Evolutionary conservation across 78 protist genomes (phyloP), one percentile per base, ranked within the genome.

Genomic region (Trichosphaerium sp.): DNA sequence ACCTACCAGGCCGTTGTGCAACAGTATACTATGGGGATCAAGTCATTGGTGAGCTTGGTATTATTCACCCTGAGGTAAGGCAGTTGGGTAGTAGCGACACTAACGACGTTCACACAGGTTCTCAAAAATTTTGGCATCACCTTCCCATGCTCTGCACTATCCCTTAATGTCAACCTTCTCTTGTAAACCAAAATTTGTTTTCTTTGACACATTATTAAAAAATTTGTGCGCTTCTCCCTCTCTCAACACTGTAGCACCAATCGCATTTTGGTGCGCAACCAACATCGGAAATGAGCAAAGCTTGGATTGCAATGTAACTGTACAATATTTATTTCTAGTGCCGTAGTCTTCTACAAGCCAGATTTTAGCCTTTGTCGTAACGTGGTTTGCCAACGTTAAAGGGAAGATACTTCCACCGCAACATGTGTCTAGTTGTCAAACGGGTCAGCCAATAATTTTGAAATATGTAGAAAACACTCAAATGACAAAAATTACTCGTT

Each of bases 11-110:
- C n/a, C 69, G 84, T 48, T 39, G 82, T 12, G 87, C 71, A 8
- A 43, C 52, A 34, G 57, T 82, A 26, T 14, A 73, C 34, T 35
- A 42, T 66, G 31, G 80, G 37, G 83, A 60, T 23, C 68, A 68
- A 55, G 65, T 64, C 57, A 47, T 92, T 43, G 97, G 97, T 26
- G 14, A 34, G 32, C 47, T 92, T 74, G 97, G 97, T 38, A 78
- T 84, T 4, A 68, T 92, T 14, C 89, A 88, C 72, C 94, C 95
- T 31, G 65, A 38, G n/a, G n/a, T n/a, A n/a, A n/a, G n/a, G n/a
- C n/a, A n/a, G n/a, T n/a, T n/a, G n/a, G n/a, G n/a, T n/a, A n/a
- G n/a, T n/a, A n/a, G n/a, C n/a, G n/a, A n/a, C n/a, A n/a, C n/a
- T n/a, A n/a, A n/a, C n/a, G n/a, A n/a, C n/a, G n/a, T n/a, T n/a